phyloP scores from a whole-genome alignment of 805 yeast species.

The Groenewaldozyma tartarivorans region DNA sequence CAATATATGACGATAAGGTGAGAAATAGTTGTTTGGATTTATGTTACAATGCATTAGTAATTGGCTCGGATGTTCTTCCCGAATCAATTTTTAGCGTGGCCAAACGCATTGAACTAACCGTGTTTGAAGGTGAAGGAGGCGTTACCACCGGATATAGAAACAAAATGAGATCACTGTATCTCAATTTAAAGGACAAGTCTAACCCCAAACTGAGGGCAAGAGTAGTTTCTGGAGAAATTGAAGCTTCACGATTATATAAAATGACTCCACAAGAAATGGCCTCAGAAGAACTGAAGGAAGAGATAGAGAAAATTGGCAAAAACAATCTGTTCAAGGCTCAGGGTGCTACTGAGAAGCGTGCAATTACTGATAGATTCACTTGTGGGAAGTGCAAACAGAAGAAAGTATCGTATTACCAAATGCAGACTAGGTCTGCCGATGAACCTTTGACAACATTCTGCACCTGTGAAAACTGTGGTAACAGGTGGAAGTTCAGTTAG shows the following conservation, averaged over 20 bases:
- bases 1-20: constrained; percentile 62
- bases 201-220: constrained; percentile 75
- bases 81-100: constrained; percentile 52
- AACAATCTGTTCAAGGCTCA: constrained; percentile 93
- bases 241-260: constrained; percentile 53
- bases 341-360: constrained; percentile 93
- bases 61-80: constrained; percentile 59
- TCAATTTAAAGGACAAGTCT: constrained; percentile 80
- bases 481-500: constrained; percentile 82
- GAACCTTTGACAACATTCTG: constrained; percentile 98
- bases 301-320: constrained; percentile 74
- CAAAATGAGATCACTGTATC: constrained; percentile 75
- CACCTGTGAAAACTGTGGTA: constrained; percentile 95
- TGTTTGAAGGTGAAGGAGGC: constrained; percentile 48
- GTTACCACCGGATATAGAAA: constrained; percentile 57
- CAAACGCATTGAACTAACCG: constrained; percentile 63
- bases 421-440: constrained; percentile 98
- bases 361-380: constrained; percentile 91
- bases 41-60: constrained; percentile 79
- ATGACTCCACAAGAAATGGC: constrained; percentile 96
- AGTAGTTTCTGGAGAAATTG: constrained; percentile 56
- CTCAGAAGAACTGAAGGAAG: constrained; percentile 78
- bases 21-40: constrained; percentile 81
- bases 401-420: constrained; percentile 92
- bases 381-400: constrained; percentile 98